Evolutionary conservation across 495 filamentous ascomycete genomes (phyloP).

Genomic region (Penicillium ochrochloron): DNA sequence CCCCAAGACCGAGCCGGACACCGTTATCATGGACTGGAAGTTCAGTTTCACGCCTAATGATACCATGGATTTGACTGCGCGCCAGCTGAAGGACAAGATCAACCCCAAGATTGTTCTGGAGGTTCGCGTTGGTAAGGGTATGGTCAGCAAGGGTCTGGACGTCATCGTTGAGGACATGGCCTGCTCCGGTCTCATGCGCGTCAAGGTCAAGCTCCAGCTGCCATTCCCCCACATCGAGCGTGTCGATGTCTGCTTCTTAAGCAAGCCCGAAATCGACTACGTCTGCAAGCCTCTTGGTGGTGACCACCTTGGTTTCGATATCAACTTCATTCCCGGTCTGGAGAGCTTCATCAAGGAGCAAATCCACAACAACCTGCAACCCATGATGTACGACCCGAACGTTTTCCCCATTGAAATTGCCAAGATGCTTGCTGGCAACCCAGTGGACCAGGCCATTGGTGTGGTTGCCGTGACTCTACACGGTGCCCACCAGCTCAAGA

Average conservation of each 20-base stretch:
- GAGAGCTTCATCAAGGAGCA: constrained; percentile 93
- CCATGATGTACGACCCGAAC: constrained; percentile 97
- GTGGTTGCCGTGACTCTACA: constrained; percentile 91
- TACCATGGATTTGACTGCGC: constrained; percentile 83
- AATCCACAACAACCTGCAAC: constrained; percentile 87
- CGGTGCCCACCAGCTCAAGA: constrained; percentile 89
- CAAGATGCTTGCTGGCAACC: constrained; percentile 95
- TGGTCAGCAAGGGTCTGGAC: constrained; percentile 94
- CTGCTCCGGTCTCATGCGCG: constrained; percentile 89
- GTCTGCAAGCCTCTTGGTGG: constrained; percentile 97
- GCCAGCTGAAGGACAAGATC: constrained; percentile 90
- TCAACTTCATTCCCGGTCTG: constrained; percentile 96
- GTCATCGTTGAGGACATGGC: constrained; percentile 98
- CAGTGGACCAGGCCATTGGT: constrained; percentile 94
- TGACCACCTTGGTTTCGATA: constrained; percentile 94
- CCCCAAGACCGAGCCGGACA: constrained; percentile 92
- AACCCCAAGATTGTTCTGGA: constrained; percentile 97
- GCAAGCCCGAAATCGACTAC: constrained; percentile 81
- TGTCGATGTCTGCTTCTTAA: constrained; percentile 88
- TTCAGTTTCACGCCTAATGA: constrained; percentile 99
- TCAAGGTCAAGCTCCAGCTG: constrained; percentile 97
- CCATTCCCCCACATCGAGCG: constrained; percentile 94
- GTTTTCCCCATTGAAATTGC: constrained; percentile 98
- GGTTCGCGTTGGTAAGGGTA: constrained; percentile 88
- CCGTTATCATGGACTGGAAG: constrained; percentile 98